phyloP scores from a whole-genome alignment of 495 filamentous ascomycete genomes.

The Trichoderma reesei region DNA sequence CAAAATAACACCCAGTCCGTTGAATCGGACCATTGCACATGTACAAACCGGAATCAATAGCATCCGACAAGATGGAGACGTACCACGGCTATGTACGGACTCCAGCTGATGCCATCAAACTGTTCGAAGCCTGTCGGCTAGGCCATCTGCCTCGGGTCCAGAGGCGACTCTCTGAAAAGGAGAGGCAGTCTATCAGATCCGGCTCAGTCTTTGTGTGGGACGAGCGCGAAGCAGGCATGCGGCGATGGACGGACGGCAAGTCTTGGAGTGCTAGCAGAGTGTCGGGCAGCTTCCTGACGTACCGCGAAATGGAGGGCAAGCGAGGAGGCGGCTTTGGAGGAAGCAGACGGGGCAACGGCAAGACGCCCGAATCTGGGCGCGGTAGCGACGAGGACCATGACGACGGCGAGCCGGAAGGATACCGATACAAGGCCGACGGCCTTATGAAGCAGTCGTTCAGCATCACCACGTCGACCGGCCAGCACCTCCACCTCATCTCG shows the following conservation, averaged over 20 bases:
- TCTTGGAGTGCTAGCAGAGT: slow-evolving; percentile 98
- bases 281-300: slow-evolving; percentile 94
- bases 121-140: slow-evolving; percentile 92
- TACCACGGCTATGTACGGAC: slow-evolving; percentile 89
- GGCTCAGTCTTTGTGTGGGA: slow-evolving; percentile 99
- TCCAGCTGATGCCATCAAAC: slow-evolving; percentile 87
- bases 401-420: slow-evolving; percentile 87
- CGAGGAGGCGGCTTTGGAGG: slow-evolving; percentile 48
- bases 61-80: slow-evolving; percentile 66
- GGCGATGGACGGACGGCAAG: slow-evolving; percentile 96
- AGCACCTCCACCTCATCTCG: slow-evolving; percentile 93
- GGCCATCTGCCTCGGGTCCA: slow-evolving; percentile 88
- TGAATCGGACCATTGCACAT: not conserved
- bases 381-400: slow-evolving; percentile 73
- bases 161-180: slow-evolving; percentile 88
- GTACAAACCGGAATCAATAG: slow-evolving; percentile 6
- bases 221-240: slow-evolving; percentile 95
- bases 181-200: slow-evolving; percentile 85
- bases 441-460: slow-evolving; percentile 99
- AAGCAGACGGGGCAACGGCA: slow-evolving; percentile 49
- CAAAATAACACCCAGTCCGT: not conserved
- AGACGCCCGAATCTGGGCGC: slow-evolving; percentile 69
- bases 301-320: slow-evolving; percentile 98
- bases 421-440: slow-evolving; percentile 93
- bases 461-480: slow-evolving; percentile 81